Evolutionary conservation across 164 flowering plant genomes (phyloP).

Genomic region (Liquidambar formosana): DNA sequence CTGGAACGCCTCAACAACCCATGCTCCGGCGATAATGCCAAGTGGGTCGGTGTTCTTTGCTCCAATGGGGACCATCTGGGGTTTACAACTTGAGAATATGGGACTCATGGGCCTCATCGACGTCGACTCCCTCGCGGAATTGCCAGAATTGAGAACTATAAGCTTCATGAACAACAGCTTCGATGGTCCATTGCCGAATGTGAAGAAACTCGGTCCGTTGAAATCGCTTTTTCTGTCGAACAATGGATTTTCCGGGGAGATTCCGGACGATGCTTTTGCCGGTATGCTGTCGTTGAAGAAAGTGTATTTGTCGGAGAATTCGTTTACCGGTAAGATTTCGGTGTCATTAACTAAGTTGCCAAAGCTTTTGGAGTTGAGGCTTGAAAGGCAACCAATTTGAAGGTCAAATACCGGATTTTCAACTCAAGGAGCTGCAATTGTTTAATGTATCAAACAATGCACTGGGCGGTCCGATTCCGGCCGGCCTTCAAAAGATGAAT

Average conservation of each 20-base stretch:
- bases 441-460: conserved; percentile 43
- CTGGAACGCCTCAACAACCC: conserved; percentile 45
- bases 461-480: conserved; percentile 45
- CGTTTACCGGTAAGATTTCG: conserved; percentile 45
- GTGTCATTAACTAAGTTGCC: conserved; percentile 30
- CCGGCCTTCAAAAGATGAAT: conserved; percentile 23
- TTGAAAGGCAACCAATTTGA: conserved; percentile 47
- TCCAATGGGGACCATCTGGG: conserved; percentile 33
- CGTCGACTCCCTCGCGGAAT: conserved; percentile 28
- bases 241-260: conserved; percentile 41
- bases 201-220: conserved; percentile 23
- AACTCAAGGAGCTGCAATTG: background rate
- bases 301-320: conserved; percentile 36
- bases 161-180: conserved; percentile 52
- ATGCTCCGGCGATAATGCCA: conserved; percentile 31
- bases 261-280: conserved; percentile 30
- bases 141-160: conserved; percentile 43
- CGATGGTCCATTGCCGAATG: conserved; percentile 33
- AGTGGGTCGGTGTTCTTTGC: conserved; percentile 71
- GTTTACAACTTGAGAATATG: conserved; percentile 61
- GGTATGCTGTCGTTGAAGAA: conserved; percentile 44
- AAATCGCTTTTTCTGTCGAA: conserved; percentile 41
- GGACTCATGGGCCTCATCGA: conserved; percentile 48
- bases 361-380: conserved; percentile 38
- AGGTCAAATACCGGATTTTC: conserved; percentile 49